A percentile compares a stretch with the other conserved stretches of the same genome.
Conservation (phyloP, 345 rosid genomes). For the Ceriops decandra region DNA sequence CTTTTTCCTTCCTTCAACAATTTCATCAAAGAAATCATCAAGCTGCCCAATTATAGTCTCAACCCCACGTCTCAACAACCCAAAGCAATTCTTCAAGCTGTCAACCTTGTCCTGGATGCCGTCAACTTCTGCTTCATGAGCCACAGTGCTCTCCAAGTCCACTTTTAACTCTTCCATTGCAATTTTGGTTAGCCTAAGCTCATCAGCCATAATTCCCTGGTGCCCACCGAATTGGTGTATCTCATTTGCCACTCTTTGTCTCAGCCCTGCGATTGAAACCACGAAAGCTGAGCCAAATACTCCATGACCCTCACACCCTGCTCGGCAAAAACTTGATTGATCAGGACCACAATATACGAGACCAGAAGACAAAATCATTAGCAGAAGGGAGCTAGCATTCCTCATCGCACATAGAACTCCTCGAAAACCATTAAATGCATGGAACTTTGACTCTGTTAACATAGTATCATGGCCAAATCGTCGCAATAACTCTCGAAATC, state of each 20-base stretch:
- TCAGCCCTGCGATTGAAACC: slow-evolving; percentile 52
- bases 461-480: slow-evolving; percentile 20
- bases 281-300: slow-evolving; percentile 45
- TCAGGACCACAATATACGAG: slow-evolving; percentile 53
- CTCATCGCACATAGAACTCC: slow-evolving; percentile 78
- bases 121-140: slow-evolving; percentile 22
- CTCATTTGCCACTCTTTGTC: slow-evolving; percentile 52
- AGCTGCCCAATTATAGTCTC: slow-evolving; percentile 62
- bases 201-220: slow-evolving; percentile 50
- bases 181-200: slow-evolving; percentile 49
- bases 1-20: slow-evolving; percentile 78
- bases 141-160: slow-evolving; percentile 46
- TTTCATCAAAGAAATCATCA: slow-evolving; percentile 91
- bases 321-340: slow-evolving; percentile 24
- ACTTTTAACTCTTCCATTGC: slow-evolving; percentile 66
- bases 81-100: slow-evolving; percentile 51
- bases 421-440: slow-evolving; percentile 71
- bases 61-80: slow-evolving; percentile 60
- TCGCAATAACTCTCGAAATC: slow-evolving; percentile 13
- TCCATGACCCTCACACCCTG: slow-evolving; percentile 11
- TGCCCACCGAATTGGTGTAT: slow-evolving; percentile 42
- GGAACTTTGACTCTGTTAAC: slow-evolving; percentile 39
- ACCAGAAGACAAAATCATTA: slow-evolving; percentile 54
- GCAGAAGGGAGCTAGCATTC: slow-evolving; percentile 59
- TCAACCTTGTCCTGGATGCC: slow-evolving; percentile 53